Base-by-base conservation (phyloP, 352 stramenopile genomes). In the Phytophthora pistaciae region DNA sequence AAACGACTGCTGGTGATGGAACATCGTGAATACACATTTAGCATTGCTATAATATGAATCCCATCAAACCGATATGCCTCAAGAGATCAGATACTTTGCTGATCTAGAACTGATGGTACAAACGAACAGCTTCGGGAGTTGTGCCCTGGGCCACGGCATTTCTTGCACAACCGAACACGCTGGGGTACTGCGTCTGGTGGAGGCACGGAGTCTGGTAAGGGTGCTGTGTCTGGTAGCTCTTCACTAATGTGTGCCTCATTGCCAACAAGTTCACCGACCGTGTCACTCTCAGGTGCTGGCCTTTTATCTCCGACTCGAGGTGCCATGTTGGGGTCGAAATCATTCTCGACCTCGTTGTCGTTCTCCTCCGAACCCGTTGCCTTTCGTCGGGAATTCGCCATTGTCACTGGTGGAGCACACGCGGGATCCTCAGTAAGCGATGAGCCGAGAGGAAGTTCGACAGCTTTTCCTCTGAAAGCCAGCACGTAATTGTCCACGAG, bases 71-170 rank as follows among this genome's bases (percentile, higher is more conserved):
- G 25, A 29, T 11, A 11, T 44, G 36, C 36, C 18, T 13, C 16
- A 49, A 6, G 8, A 1, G 33, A 46, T 71, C 40, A 71, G 27
- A 66, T 61, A 14, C 20, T 71, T 53, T 63, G 70, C 42, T 74
- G 60, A 13, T 49, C 49, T 40, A 63, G 23, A 18, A 48, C 44
- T 4, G 61, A 58, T 3, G 44, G n/a, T 20, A 68, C 38, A 8
- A 68, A 74, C 10, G 79, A 74, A 56, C 82, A 91, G 56, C 83
- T 91, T 25, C 83, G 67, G 16, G 74, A 68, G 63, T 91, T 91
- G 61, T 91, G 83, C 18, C 83, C 83, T 25, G 68, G 53, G 8
- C 55, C 46, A 14, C 82, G 80, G 59, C 83, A 91, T 40, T 81
- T 82, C 49, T 77, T 83, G 60, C 83, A 91, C 23, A 84, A 68